Conservation (phyloP, 768 basidiomycete species). For the Crucibulum laeve region DNA sequence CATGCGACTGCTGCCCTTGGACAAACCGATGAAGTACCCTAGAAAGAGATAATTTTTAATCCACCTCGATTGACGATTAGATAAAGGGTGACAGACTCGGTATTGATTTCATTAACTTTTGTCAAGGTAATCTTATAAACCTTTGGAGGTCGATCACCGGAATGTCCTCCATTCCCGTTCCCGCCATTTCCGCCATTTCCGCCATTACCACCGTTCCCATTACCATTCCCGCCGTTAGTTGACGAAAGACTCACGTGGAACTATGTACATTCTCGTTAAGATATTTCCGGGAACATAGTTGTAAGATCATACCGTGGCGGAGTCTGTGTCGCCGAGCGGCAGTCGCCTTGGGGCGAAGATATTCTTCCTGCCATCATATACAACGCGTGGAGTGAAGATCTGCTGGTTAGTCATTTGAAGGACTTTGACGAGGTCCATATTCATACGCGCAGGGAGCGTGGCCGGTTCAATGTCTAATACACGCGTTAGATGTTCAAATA, state of each 20-base stretch:
- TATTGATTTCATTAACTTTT: conserved; percentile 41
- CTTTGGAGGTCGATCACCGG: conserved; percentile 50
- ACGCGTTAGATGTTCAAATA: conserved; percentile 29
- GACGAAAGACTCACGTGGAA: conserved; percentile 1
- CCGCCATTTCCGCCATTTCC: not conserved
- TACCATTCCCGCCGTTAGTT: not conserved
- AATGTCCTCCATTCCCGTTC: too few relatives aligned
- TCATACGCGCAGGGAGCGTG: conserved; percentile 28
- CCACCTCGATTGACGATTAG: not conserved
- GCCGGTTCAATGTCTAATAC: conserved; percentile 29
- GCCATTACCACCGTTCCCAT: not conserved
- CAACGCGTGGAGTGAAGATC: conserved; percentile 62
- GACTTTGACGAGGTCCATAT: conserved; percentile 30
- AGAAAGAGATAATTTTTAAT: not conserved
- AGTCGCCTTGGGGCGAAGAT: conserved; percentile 54
- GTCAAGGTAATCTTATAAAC: conserved; percentile 64
- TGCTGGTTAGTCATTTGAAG: conserved; percentile 37
- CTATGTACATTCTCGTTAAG: not conserved
- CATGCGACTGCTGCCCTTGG: conserved; percentile 52
- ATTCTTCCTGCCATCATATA: conserved; percentile 81
- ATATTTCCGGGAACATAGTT: not conserved
- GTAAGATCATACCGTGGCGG: conserved; percentile 41
- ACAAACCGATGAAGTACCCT: conserved; percentile 57
- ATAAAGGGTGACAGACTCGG: conserved; percentile 19
- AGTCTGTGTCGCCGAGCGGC: conserved; percentile 48